These are phyloP conservation scores for Chalaropsis thielavioides DNA, from an alignment of 2,329 filamentous ascomycete genomes.

Conservation along the genomic window DNA sequence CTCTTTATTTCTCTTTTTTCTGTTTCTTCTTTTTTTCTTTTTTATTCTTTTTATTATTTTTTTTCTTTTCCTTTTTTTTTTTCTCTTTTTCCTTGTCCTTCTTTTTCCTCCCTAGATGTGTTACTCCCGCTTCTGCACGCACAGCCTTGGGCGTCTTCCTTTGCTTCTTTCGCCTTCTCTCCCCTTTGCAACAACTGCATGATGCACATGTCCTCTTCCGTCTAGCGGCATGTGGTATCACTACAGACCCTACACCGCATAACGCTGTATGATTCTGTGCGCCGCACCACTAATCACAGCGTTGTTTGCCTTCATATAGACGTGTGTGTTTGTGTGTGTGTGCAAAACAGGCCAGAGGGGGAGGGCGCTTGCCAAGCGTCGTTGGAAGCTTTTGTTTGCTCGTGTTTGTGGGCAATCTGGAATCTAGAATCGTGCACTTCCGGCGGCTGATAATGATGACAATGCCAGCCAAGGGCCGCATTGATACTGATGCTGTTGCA, in stretches of 20 bases:
- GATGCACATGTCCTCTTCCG: neutral
- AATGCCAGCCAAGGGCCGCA: no score
- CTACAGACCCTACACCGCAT: neutral
- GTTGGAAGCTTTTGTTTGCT: no score
- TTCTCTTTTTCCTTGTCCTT: no score
- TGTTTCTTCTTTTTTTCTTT: no score
- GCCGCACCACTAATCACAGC: neutral
- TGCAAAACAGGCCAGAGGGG: neutral
- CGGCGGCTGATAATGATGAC: no score
- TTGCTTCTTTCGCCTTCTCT: neutral
- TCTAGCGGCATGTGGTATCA: neutral
- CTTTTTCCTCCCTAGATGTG: neutral
- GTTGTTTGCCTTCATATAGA: neutral
- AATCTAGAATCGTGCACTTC: no score
- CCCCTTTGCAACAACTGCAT: neutral
- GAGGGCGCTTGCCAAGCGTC: no score
- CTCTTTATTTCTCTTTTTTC: no score
- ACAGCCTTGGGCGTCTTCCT: neutral
- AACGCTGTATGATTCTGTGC: neutral
- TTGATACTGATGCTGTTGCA: no score
- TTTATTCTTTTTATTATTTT: neutral
- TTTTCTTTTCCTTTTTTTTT: no score
- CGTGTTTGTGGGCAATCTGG: no score
- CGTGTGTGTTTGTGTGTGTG: neutral
- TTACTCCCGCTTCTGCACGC: neutral